Conservation (phyloP, 805 yeast species). For the Candida mattraensis region DNA sequence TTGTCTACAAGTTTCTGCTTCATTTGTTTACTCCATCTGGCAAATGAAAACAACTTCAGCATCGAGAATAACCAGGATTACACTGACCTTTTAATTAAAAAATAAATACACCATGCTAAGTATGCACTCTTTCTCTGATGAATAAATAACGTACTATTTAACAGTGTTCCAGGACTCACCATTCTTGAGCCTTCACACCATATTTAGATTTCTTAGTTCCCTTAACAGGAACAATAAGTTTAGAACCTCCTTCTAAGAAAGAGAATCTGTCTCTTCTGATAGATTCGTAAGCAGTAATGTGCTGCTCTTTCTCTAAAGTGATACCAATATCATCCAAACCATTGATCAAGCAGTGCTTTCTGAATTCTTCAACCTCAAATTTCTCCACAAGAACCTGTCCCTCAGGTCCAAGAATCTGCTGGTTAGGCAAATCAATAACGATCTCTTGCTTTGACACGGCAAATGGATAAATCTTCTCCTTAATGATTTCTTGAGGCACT, state of each 20-base stretch:
- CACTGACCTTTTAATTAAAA: conserved; percentile 37
- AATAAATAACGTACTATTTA: conserved; percentile 8
- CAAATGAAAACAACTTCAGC: conserved; percentile 47
- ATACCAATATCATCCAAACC: conserved; percentile 97
- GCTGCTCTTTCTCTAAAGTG: conserved; percentile 85
- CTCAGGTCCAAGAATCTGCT: conserved; percentile 65
- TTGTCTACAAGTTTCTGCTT: conserved; percentile 51
- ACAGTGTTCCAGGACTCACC: conserved; percentile 49
- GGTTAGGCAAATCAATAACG: conserved; percentile 83
- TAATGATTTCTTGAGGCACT: conserved; percentile 75
- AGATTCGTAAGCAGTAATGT: conserved; percentile 70
- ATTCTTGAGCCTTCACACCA: conserved; percentile 72
- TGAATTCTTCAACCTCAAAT: conserved; percentile 86
- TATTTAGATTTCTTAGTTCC: conserved; percentile 68
- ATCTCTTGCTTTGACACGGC: conserved; percentile 73
- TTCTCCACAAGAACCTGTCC: conserved; percentile 76
- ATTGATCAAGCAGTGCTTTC: conserved; percentile 91
- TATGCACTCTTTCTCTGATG: too few species aligned
- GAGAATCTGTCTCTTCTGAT: conserved; percentile 78
- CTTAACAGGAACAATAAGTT: conserved; percentile 57
- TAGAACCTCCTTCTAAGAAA: conserved; percentile 89
- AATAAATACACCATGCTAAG: conserved; percentile 12
- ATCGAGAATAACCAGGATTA: conserved; percentile 36
- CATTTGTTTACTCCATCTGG: conserved; percentile 49
- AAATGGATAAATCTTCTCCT: conserved; percentile 70